A percentile compares a stretch with the other conserved stretches of the same genome.
phyloP scores from a whole-genome alignment of 2,329 filamentous ascomycete species.

The Fusarium algeriense region DNA sequence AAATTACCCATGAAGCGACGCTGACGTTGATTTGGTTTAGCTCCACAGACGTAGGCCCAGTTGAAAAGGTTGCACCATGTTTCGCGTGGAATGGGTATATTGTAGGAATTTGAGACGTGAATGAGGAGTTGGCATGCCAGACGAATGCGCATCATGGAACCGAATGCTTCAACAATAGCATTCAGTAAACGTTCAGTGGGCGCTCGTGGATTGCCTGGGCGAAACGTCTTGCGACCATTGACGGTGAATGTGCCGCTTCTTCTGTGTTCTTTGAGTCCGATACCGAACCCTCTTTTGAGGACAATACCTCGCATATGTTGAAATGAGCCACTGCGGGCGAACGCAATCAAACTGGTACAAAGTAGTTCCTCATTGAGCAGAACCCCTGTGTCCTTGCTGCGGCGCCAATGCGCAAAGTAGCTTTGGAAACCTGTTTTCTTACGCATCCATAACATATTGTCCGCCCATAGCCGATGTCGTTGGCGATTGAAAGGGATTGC shows the following conservation, averaged over 20 bases:
- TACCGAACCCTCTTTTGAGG: constrained; percentile 48
- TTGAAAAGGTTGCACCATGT: constrained; percentile 77
- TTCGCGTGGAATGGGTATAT: constrained; percentile 65
- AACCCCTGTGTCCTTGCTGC: constrained; percentile 43
- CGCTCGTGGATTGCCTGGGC: constrained; percentile 63
- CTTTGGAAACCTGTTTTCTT: constrained; percentile 44
- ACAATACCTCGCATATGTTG: constrained; percentile 52
- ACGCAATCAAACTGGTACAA: constrained; percentile 58
- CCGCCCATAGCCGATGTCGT: constrained; percentile 37
- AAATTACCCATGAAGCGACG: constrained; percentile 52
- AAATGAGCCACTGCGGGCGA: constrained; percentile 55
- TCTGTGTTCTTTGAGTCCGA: constrained; percentile 41
- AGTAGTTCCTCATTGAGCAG: constrained; percentile 55
- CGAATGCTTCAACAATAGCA: constrained; percentile 76
- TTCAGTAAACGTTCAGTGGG: constrained; percentile 72
- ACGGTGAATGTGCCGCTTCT: constrained; percentile 42
- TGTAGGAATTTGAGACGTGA: constrained; percentile 70
- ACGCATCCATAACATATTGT: constrained; percentile 46
- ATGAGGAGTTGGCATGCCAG: constrained; percentile 71
- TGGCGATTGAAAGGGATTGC: constrained; percentile 50
- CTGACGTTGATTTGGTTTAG: constrained; percentile 53
- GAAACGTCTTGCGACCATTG: constrained; percentile 55
- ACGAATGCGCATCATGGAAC: constrained; percentile 73
- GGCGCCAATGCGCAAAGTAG: constrained; percentile 48
- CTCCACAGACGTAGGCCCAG: constrained; percentile 72